These are phyloP conservation scores for Fomitopsis palustris DNA, from an alignment of 1,284 basidiomycete genomes.

Conservation along the genomic window DNA sequence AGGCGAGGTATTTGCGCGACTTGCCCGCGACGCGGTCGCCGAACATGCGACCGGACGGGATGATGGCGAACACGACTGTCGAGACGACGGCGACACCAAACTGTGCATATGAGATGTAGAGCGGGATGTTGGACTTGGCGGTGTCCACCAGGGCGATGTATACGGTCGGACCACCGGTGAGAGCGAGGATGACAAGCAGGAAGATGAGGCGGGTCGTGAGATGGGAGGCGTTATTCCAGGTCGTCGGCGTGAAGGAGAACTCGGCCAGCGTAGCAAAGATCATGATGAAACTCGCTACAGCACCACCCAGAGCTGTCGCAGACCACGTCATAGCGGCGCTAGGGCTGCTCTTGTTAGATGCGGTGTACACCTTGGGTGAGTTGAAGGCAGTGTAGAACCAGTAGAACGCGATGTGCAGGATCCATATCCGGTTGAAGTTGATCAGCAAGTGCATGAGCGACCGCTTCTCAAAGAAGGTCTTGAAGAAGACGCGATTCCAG, in stretches of 20 bases:
- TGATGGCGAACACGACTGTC: conserved; percentile 75
- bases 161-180: conserved; percentile 87
- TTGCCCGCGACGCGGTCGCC: conserved; percentile 95
- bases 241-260: conserved; percentile 94
- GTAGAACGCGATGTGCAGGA: conserved; percentile 86
- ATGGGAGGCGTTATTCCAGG: conserved; percentile 96
- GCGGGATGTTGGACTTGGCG: conserved; percentile 58
- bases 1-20: conserved; percentile 91
- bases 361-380: conserved; percentile 89
- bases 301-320: conserved; percentile 88
- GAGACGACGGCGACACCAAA: conserved; percentile 84
- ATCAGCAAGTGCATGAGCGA: conserved; percentile 90
- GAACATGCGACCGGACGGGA: conserved; percentile 93
- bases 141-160: conserved; percentile 84
- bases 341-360: conserved; percentile 52
- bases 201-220: conserved; percentile 86
- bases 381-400: conserved; percentile 97
- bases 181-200: conserved; percentile 80
- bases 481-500: conserved; percentile 93
- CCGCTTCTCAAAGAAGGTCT: conserved; percentile 94
- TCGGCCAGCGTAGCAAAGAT: conserved; percentile 88
- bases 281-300: conserved; percentile 89
- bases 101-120: conserved; percentile 86
- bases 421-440: conserved; percentile 98
- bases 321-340: conserved; percentile 88